Evolutionary conservation across 768 basidiomycete genomes (phyloP), one percentile per base, ranked within the genome.

Genomic region (Pholiota conissans): DNA sequence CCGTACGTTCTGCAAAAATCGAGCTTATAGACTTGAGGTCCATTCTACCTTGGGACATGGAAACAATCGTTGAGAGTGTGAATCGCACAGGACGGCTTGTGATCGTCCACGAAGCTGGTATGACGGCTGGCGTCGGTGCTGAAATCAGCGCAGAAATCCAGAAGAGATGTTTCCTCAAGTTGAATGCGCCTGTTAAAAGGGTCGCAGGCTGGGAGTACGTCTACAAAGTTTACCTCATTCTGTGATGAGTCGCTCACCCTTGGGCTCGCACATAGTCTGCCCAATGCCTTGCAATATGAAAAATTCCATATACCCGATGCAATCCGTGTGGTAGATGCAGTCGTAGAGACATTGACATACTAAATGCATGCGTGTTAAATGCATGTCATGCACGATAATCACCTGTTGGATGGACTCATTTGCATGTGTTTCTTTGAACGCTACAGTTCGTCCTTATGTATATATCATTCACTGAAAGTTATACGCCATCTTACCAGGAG

Each of bases 191-290:
- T 0, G 89, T 98, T 22, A 89, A 82, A 66, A 77, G 94, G 37
- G 84, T 98, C 16, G 85, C 91, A 2, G 93, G 91, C 27, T 98
- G 95, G 95, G 95, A 97, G 94, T 95, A 65, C 82, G 94, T 87
- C 6, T 26, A 52, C 46, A 45, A 20, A 27, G 29, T 55, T 51
- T 54, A 60, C 46, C 39, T 16, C 14, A 4, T 20, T 27, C 5
- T 52, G 1, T 11, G 20, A 32, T 45, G 50, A 29, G 56, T 52
- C 9, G 52, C 57, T 28, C 10, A 45, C 18, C 13, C 42, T 22
- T 45, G 40, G 20, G 9, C 35, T n/a, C 45, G 30, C 52, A 42
- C 45, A 35, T 55, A 95, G 92, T 63, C 84, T 87, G n/a, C 94
- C 94, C 2, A 86, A 86, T 22, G 89, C 84, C 32, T 75, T 97